A percentile compares a stretch with the other conserved stretches of the same genome.
Evolutionary conservation across 2,329 filamentous ascomycete species (phyloP).

Genomic region (Simplicillium sp.): DNA sequence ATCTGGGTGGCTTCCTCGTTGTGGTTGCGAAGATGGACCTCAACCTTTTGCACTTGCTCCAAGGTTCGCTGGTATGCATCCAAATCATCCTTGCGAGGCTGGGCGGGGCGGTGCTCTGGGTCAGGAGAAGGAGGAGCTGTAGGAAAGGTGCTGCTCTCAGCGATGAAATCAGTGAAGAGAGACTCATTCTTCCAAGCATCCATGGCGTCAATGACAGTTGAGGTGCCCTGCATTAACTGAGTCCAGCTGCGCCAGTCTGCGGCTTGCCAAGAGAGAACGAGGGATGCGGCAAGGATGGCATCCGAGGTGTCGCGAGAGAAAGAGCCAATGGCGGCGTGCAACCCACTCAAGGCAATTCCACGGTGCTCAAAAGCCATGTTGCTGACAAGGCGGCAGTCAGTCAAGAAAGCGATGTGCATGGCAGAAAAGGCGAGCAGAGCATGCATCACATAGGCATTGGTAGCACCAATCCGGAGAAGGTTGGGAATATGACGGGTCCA

Average conservation of each 20-base stretch:
- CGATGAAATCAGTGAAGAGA: constrained; percentile 73
- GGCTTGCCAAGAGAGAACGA: constrained; percentile 91
- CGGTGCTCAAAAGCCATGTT: constrained; percentile 87
- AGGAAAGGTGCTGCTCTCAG: constrained; percentile 66
- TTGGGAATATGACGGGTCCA: constrained; percentile 85
- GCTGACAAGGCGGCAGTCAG: constrained; percentile 73
- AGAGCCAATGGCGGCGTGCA: constrained; percentile 76
- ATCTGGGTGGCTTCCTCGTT: constrained; percentile 61
- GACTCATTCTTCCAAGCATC: constrained; percentile 86
- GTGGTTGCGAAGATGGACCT: constrained; percentile 57
- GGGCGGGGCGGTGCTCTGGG: constrained; percentile 50
- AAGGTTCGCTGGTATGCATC: constrained; percentile 58
- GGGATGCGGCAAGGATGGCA: constrained; percentile 81
- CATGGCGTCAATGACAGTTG: constrained; percentile 86
- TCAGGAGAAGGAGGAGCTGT: constrained; percentile 54
- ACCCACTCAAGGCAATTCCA: constrained; percentile 72
- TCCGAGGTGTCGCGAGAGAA: constrained; percentile 86
- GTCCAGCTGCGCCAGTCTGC: constrained; percentile 95
- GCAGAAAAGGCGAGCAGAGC: constrained; percentile 89
- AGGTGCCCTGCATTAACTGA: constrained; percentile 83
- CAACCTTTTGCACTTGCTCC: constrained; percentile 58
- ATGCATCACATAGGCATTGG: constrained; percentile 86
- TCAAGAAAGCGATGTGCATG: constrained; percentile 84
- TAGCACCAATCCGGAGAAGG: constrained; percentile 65
- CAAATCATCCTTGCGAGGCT: constrained; percentile 61